A percentile compares a stretch with the other conserved stretches of the same genome.
Conservation (phyloP, 139 green algal genomes). For the Coelastrella sp. region DNA sequence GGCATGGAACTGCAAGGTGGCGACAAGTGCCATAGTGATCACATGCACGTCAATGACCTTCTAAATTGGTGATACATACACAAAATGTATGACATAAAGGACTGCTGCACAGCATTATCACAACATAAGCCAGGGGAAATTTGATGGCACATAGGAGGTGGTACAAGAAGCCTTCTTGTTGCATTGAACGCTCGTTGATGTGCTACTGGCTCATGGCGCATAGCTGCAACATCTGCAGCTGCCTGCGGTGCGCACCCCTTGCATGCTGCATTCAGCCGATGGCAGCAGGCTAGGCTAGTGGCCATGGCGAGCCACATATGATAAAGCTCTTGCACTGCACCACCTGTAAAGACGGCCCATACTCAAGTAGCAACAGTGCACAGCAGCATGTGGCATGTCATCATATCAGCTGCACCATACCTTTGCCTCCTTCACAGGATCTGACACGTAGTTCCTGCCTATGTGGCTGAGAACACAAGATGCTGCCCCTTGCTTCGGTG, state of each 20-base stretch:
- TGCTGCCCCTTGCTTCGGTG: conserved; percentile 27
- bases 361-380: not conserved
- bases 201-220: not conserved
- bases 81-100: no score
- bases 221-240: not conserved
- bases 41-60: not conserved
- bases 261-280: not conserved
- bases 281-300: no score
- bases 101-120: no score
- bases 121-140: not conserved
- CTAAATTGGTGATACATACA: no score
- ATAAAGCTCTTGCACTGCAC: no score
- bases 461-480: conserved; percentile 30
- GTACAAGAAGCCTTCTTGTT: no score
- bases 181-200: no score
- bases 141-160: not conserved
- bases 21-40: not conserved
- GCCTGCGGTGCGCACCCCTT: no score
- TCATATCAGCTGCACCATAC: not conserved
- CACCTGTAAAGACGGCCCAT: no score
- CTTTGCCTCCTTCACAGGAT: conserved; percentile 48
- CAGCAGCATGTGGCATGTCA: not conserved
- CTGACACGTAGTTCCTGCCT: conserved; percentile 34
- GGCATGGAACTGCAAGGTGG: conserved; percentile 36
- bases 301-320: no score